Conservation (phyloP, 192 early-diverging fungal species). For the Coemansia sp. region DNA sequence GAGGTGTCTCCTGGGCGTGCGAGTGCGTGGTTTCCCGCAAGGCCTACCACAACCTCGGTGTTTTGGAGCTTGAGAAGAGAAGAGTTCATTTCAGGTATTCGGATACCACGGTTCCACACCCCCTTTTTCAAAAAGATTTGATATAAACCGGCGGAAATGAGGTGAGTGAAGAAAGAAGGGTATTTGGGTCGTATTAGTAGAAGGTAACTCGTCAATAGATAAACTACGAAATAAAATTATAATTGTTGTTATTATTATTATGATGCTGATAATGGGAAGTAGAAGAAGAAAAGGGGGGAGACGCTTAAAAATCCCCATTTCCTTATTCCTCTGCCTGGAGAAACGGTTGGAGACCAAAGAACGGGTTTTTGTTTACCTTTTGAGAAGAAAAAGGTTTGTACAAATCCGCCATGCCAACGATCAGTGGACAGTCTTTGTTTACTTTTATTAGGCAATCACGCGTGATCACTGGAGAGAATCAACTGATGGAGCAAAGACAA, state of each 20-base stretch:
- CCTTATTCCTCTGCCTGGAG: neutral
- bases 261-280: neutral
- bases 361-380: neutral
- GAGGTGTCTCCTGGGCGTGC: constrained; percentile 49
- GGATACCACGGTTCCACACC: neutral
- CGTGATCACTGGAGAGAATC: neutral
- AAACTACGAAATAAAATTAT: no score
- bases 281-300: neutral
- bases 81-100: constrained; percentile 14
- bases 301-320: neutral
- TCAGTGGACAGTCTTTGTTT: neutral
- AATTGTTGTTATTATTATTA: no score
- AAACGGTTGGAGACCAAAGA: neutral
- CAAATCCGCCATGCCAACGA: neutral
- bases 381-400: neutral
- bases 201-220: no score
- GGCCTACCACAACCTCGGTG: constrained; percentile 42
- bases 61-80: constrained; percentile 45
- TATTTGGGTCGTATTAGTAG: no score
- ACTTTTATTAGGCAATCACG: neutral
- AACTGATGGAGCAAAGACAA: no score
- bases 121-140: neutral
- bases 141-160: no score
- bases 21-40: constrained; percentile 36
- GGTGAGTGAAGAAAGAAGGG: no score